Base-by-base conservation (phyloP, 768 basidiomycete genomes). In the Lactarius vividus region DNA sequence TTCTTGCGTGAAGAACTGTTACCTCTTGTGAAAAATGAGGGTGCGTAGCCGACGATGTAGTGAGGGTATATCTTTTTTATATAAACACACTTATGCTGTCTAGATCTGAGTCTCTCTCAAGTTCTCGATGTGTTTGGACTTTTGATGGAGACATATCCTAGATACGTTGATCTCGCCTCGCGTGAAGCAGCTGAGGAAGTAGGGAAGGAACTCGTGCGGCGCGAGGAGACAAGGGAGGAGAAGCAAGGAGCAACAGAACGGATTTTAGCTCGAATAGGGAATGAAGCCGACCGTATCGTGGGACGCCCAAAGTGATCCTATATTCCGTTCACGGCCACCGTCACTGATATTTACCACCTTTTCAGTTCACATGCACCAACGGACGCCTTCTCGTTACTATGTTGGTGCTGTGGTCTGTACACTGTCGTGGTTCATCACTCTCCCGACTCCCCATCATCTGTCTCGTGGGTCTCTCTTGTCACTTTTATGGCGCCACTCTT, bases 161-260 rank as follows among this genome's bases (percentile, higher is more conserved):
- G 88, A 71, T 94, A 94, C 79, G 78, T 85, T 53, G 94, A 96
- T 74, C 74, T 81, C 2, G 72, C 80, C 57, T 95, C 93, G 1
- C 81, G 88, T 66, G 82, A 85, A 62, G 90, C 89, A 2, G 89
- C 91, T 0, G 87, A 92, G 71, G 77, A 77, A 2, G 82, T 93
- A 35, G 86, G 84, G 0, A 82, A 85, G 73, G 84, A 85, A 56
- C 71, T 94, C 62, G 83, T 92, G 23, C 77, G 78, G 29, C 84
- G 83, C 42, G 90, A 93, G 70, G 85, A 87, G 65, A 65, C 79
- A n/a, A 77, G 81, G 33, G 81, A 82, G 65, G 76, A 74, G 23
- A 84, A 81, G 68, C 72, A 86, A 18, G 88, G 88, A 39, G 82
- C 91, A 3, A 75, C 84, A 23, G 88, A 92, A 71, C 84, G 88